Evolutionary conservation across 495 filamentous ascomycete species (phyloP).

Genomic region (Penicillium steckii): DNA sequence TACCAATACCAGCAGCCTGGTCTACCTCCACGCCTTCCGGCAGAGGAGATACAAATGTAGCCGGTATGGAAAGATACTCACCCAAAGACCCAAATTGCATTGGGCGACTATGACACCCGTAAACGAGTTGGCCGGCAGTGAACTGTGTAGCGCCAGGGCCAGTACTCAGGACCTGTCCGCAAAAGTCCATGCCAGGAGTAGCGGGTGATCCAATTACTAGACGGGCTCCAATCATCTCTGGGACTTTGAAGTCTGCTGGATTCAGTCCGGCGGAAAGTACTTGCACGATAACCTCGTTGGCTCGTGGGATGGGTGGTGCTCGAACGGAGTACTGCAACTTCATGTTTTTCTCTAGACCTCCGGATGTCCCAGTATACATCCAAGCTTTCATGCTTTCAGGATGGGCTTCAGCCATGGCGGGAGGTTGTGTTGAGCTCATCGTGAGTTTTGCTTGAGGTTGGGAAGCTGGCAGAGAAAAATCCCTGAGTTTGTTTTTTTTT

Average conservation of each 20-base stretch:
- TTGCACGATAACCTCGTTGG: constrained; percentile 54
- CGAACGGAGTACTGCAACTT: constrained; percentile 43
- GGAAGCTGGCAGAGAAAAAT: not conserved
- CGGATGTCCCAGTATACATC: constrained; percentile 52
- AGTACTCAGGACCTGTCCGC: constrained; percentile 54
- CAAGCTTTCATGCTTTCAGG: constrained; percentile 59
- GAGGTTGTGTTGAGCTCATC: not conserved
- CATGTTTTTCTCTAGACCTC: constrained; percentile 58
- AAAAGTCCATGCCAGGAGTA: constrained; percentile 63
- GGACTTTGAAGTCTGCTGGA: constrained; percentile 69
- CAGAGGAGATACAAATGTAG: constrained; percentile 27
- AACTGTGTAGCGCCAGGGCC: constrained; percentile 34
- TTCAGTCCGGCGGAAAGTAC: constrained; percentile 59
- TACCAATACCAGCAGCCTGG: constrained; percentile 51
- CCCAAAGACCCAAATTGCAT: constrained; percentile 50
- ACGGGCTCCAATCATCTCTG: constrained; percentile 49
- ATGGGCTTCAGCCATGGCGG: constrained; percentile 12
- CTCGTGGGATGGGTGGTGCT: constrained; percentile 34
- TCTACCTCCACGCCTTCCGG: constrained; percentile 52
- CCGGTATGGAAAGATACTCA: constrained; percentile 47
- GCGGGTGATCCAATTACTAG: constrained; percentile 46
- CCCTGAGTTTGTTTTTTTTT: no score
- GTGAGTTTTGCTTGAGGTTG: not conserved
- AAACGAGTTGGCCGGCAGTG: constrained; percentile 54
- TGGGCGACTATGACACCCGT: constrained; percentile 44